Evolutionary conservation across 768 basidiomycete species (phyloP).

Genomic region (Suillus sp.): DNA sequence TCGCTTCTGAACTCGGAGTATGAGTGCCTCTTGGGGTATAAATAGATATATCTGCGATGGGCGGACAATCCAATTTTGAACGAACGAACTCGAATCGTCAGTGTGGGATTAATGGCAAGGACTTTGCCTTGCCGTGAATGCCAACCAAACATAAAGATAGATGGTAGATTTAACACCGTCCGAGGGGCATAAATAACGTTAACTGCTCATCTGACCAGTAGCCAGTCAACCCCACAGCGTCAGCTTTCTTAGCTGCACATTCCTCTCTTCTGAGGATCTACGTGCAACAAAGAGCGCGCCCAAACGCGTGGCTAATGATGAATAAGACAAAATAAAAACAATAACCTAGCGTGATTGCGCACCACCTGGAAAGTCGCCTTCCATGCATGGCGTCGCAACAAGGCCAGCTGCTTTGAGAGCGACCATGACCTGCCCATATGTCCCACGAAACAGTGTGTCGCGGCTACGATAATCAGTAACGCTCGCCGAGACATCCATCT

Average conservation of each 20-base stretch:
- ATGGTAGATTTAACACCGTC: background rate
- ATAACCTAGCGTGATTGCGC: constrained; percentile 12
- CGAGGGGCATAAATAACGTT: background rate
- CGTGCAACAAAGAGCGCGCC: constrained; percentile 44
- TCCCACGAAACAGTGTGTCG: constrained; percentile 39
- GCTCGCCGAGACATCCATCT: background rate
- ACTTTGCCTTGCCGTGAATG: background rate
- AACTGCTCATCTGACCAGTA: background rate
- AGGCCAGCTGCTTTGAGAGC: constrained; percentile 43
- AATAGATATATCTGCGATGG: background rate
- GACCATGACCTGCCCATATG: constrained; percentile 44
- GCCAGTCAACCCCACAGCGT: constrained; percentile 45
- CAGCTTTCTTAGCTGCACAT: constrained; percentile 40
- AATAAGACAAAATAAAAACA: background rate
- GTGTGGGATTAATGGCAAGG: background rate
- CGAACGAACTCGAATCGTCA: background rate
- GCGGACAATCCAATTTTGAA: background rate
- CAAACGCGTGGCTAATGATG: constrained; percentile 38
- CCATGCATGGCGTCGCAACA: constrained; percentile 34
- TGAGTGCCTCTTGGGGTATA: background rate
- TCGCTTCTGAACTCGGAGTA: background rate
- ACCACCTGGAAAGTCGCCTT: constrained; percentile 35
- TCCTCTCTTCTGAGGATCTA: constrained; percentile 27
- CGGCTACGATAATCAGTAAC: constrained; percentile 4
- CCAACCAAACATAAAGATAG: background rate